These are phyloP conservation scores for Plasmodium chabaudi DNA, from an alignment of 169 alveolate genomes.

Conservation along the genomic window DNA sequence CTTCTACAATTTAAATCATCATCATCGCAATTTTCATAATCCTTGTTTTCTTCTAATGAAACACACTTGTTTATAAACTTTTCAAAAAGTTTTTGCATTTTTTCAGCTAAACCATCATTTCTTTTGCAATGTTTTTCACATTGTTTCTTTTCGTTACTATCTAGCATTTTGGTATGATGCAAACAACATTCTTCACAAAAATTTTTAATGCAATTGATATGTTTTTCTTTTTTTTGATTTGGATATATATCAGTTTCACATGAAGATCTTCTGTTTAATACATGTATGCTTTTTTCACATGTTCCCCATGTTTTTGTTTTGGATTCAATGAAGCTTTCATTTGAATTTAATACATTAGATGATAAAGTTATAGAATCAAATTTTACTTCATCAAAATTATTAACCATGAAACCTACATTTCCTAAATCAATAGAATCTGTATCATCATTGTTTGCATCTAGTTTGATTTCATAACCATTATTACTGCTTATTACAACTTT, in stretches of 20 bases:
- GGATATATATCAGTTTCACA: conserved; percentile 79
- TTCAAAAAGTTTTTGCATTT: conserved; percentile 65
- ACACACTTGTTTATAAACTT: conserved; percentile 68
- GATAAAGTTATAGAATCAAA: conserved; percentile 69
- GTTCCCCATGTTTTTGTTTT: conserved; percentile 81
- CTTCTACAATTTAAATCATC: conserved; percentile 39
- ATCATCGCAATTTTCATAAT: conserved; percentile 48
- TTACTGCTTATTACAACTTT: conserved; percentile 57
- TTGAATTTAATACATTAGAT: conserved; percentile 7
- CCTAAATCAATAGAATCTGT: conserved; percentile 77
- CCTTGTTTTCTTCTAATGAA: conserved; percentile 64
- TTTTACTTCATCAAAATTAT: conserved; percentile 75
- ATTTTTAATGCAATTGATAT: conserved; percentile 77
- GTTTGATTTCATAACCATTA: conserved; percentile 66
- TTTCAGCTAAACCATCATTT: conserved; percentile 77
- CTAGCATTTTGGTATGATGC: conserved; percentile 83
- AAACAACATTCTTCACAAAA: conserved; percentile 84
- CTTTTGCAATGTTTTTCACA: conserved; percentile 80
- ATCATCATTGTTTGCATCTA: conserved; percentile 70
- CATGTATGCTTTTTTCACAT: conserved; percentile 80
- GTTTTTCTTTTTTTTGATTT: conserved; percentile 77
- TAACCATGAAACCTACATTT: conserved; percentile 75
- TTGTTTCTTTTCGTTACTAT: conserved; percentile 77
- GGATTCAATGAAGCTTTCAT: conserved; percentile 61
- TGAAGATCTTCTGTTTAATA: conserved; percentile 78